Percentiles rank a stretch among this genome's conserved stretches.
phyloP scores from a whole-genome alignment of 1,284 basidiomycete species.

The Meira miltonrushii region DNA sequence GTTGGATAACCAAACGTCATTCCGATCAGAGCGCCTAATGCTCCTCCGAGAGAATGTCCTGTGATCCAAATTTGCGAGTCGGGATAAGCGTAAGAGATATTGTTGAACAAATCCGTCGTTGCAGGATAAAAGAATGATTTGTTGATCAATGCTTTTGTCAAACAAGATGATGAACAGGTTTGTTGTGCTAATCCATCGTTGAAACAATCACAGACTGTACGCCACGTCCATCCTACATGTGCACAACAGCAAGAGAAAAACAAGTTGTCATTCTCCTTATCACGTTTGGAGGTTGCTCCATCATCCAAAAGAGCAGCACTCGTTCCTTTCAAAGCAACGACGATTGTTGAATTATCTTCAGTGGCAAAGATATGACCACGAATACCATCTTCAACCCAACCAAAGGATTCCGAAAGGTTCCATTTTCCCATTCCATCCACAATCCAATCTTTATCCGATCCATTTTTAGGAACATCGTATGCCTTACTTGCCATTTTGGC shows the following conservation, averaged over 20 bases:
- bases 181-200: constrained; percentile 44
- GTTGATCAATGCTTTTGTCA: constrained; percentile 71
- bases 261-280: constrained; percentile 93
- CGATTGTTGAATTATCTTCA: constrained; percentile 67
- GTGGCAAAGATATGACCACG: constrained; percentile 70
- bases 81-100: constrained; percentile 83
- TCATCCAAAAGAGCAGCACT: constrained; percentile 69
- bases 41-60: constrained; percentile 85
- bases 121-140: constrained; percentile 86
- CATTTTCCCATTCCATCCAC: constrained; percentile 10
- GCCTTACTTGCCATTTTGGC: constrained; percentile 95
- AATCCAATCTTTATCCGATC: constrained; percentile 43
- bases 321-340: constrained; percentile 91
- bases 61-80: constrained; percentile 85
- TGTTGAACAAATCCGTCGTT: constrained; percentile 63
- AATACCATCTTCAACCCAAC: constrained; percentile 87
- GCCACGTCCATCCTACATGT: constrained; percentile 87
- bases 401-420: constrained; percentile 57
- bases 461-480: constrained; percentile 57
- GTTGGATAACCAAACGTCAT: constrained; percentile 86
- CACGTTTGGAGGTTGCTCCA: constrained; percentile 80
- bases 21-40: constrained; percentile 77
- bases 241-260: constrained; percentile 98
- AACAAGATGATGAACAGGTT: constrained; percentile 70
- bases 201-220: constrained; percentile 87